These are phyloP conservation scores for Brachypodium distachyon DNA, from an alignment of 202 grass and related monocot genomes.

Conservation along the genomic window DNA sequence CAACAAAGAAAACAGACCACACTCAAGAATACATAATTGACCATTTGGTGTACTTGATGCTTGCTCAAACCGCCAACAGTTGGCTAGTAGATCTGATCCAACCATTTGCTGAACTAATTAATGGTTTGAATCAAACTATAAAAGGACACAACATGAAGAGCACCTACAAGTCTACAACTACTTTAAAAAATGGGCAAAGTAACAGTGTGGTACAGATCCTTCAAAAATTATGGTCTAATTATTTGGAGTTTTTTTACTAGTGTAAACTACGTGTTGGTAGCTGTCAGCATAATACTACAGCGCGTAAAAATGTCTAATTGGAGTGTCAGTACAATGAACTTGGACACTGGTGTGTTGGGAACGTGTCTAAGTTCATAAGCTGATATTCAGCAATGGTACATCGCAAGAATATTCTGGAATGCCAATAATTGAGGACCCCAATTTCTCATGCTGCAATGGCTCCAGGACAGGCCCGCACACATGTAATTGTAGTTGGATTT, in stretches of 20 bases:
- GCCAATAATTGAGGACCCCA: not conserved
- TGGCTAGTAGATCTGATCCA: not conserved
- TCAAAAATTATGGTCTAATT: not conserved
- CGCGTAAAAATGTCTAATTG: not conserved
- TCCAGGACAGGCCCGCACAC: not conserved
- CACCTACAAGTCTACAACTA: not conserved
- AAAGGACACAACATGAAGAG: not conserved
- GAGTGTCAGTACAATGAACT: conserved; percentile 16
- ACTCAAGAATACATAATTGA: not conserved
- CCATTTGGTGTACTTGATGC: conserved; percentile 3
- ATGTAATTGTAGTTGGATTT: not conserved
- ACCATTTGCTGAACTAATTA: not conserved
- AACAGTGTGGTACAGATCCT: not conserved
- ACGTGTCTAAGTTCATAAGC: conserved; percentile 24
- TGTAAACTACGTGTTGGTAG: not conserved
- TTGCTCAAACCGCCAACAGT: not conserved
- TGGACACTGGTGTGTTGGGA: conserved; percentile 10
- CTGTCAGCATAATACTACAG: not conserved
- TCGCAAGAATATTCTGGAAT: conserved; percentile 1
- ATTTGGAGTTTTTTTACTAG: not conserved
- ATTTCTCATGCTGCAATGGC: not conserved
- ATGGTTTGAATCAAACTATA: not conserved
- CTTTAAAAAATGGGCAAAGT: not conserved
- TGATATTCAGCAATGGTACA: conserved; percentile 14
- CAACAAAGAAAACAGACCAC: conserved; percentile 4